These are phyloP conservation scores for Limonium bicolor DNA, from an alignment of 148 eudicot genomes.

Conservation along the genomic window DNA sequence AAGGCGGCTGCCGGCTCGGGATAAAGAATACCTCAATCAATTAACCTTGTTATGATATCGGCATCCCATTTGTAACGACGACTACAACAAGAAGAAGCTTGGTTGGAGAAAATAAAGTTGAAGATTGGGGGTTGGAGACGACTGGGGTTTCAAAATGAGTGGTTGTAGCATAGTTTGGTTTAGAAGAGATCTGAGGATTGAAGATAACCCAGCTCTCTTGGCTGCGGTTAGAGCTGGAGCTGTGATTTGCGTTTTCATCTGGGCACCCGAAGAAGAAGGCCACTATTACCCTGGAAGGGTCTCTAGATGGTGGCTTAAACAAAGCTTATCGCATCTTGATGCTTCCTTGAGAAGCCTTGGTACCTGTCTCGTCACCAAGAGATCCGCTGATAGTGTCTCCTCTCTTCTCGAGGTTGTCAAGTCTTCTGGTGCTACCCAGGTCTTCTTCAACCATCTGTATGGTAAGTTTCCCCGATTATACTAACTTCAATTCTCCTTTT, in stretches of 20 bases:
- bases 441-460: constrained; percentile 85
- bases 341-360: constrained; percentile 75
- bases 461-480: constrained; percentile 21
- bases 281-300: constrained; percentile 87
- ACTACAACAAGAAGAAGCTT: too few species aligned
- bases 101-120: too few species aligned
- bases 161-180: constrained; percentile 92
- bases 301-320: constrained; percentile 97
- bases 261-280: constrained; percentile 99
- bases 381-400: constrained; percentile 75
- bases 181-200: constrained; percentile 94
- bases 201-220: constrained; percentile 86
- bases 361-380: constrained; percentile 63
- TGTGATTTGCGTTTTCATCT: constrained; percentile 58
- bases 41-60: too few species aligned
- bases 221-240: constrained; percentile 82
- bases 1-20: too few species aligned
- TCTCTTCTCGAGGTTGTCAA: constrained; percentile 67
- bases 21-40: too few species aligned
- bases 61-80: too few species aligned
- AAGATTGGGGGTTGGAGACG: constrained; percentile 17
- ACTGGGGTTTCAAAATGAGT: constrained; percentile 29
- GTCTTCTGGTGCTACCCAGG: constrained; percentile 73
- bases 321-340: constrained; percentile 77
- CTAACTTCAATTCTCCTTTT: neutral